A percentile compares a stretch with the other conserved stretches of the same genome.
These are phyloP conservation scores for Aspergillus sclerotiicarbonarius DNA, from an alignment of 495 filamentous ascomycete species.

Conservation along the genomic window DNA sequence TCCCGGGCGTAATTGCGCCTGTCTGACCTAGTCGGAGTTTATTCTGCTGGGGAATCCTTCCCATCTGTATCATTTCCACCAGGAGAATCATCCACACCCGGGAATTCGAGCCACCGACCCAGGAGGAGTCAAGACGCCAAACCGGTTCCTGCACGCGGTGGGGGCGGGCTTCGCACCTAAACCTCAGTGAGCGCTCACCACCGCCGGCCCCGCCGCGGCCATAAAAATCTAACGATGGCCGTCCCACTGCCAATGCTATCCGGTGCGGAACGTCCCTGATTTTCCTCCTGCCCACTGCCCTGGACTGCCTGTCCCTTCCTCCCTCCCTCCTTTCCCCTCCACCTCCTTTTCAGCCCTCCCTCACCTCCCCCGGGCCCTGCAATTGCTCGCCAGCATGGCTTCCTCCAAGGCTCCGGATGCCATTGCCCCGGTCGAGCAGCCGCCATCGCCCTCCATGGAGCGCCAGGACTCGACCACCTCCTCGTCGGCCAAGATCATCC, in stretches of 20 bases:
- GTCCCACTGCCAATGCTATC: constrained; percentile 6
- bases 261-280: constrained; percentile 9
- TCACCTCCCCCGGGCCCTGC: constrained; percentile 15
- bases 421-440: constrained; percentile 28
- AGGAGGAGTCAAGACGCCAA: no score
- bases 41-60: not conserved
- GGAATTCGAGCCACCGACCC: no score
- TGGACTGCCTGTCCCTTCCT: not conserved
- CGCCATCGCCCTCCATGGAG: constrained; percentile 13
- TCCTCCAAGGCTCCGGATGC: constrained; percentile 27
- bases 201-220: constrained; percentile 4
- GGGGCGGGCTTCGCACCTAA: not conserved
- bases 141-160: not conserved
- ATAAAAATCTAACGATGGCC: constrained; percentile 8
- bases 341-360: not conserved
- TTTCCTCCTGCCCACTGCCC: not conserved
- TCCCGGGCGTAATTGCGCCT: not conserved
- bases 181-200: not conserved
- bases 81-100: no score
- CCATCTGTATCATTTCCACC: not conserved
- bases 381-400: constrained; percentile 25
- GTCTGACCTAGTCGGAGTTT: not conserved
- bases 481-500: constrained; percentile 37
- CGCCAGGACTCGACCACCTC: constrained; percentile 26
- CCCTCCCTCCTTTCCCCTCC: not conserved